Evolutionary conservation across 345 rosid genomes (phyloP), one percentile per base, ranked within the genome.

Genomic region (Citrus inodora): DNA sequence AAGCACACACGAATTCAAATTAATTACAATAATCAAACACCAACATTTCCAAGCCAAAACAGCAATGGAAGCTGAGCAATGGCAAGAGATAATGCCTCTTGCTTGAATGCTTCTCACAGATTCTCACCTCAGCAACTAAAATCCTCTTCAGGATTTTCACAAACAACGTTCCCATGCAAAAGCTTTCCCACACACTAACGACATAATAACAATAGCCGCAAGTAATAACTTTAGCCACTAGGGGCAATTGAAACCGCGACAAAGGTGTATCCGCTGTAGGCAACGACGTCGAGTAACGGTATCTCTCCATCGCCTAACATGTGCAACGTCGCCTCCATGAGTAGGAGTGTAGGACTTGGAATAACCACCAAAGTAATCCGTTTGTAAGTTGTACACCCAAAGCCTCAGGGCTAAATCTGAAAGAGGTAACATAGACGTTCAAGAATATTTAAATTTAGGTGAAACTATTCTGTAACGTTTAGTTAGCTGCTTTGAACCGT

Each of bases 391-490:
- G 81, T 70, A 70, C 67, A 0, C 75, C 76, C 38, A 82, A 16
- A n/a, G 87, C 77, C 82, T 79, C 85, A 21, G 85, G 81, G 65
- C 83, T 85, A 48, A 85, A 82, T 60, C 83, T 85, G 68, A 13
- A 30, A 78, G 22, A 72, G 21, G 48, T 1, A 67, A 1, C 13
- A 3, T 13, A 11, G 51, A 46, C 4, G 51, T 42, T 42, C 48
- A 42, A 9, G 48, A 42, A 42, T 42, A 42, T 42, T 42, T 16
- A 42, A 42, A 42, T 10, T 42, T 10, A 10, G 48, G 14, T 10
- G 48, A 42, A 42, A 10, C 16, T 10, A 42, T 42, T 42, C 11
- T 42, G 37, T 5, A 35, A 35, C 1, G 16, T 42, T 42, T 10
- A 10, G 4, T 42, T 42, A 42, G 48, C 48, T 40, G 14, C 35